Evolutionary conservation across 2,329 filamentous ascomycete genomes (phyloP).

Genomic region (Apiospora sp.): DNA sequence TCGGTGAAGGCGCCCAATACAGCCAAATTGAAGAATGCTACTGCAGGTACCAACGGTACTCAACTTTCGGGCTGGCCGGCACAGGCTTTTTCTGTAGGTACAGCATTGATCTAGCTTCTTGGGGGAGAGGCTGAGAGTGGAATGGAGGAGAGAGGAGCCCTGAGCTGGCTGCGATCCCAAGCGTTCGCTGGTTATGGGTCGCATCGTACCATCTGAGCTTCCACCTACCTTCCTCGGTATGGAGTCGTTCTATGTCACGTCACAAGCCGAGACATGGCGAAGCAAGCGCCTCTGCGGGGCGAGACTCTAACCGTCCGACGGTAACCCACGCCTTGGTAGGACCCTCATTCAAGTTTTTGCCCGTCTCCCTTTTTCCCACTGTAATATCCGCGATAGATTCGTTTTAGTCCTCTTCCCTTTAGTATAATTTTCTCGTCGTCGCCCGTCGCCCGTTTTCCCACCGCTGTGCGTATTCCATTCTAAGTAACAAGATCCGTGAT

Average conservation of each 20-base stretch:
- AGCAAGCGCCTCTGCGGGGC: conserved; percentile 17
- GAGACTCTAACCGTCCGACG: background rate
- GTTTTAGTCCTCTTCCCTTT: conserved; percentile 19
- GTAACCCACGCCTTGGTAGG: background rate
- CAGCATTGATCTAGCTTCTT: too few species aligned
- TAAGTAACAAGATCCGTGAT: conserved; percentile 31
- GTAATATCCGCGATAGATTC: conserved; percentile 10
- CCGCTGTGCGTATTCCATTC: conserved; percentile 19
- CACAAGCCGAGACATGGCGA: conserved; percentile 19
- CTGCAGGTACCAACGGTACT: background rate
- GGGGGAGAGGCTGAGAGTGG: too few species aligned
- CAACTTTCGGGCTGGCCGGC: conserved; percentile 16
- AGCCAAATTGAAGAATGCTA: conserved; percentile 1
- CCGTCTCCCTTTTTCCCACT: background rate
- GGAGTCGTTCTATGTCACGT: conserved; percentile 20
- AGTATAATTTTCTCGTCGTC: conserved; percentile 3
- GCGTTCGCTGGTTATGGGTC: background rate
- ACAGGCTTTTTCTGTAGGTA: background rate
- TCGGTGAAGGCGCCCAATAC: conserved; percentile 17
- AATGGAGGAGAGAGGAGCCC: background rate
- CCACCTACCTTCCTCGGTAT: background rate
- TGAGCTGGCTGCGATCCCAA: background rate
- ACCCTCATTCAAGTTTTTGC: background rate
- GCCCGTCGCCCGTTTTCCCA: conserved; percentile 5
- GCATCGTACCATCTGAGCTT: conserved; percentile 16